A percentile compares a stretch with the other conserved stretches of the same genome.
Conservation (phyloP, 108 stramenopile genomes). For the Phaeodactylum tricornutum region DNA sequence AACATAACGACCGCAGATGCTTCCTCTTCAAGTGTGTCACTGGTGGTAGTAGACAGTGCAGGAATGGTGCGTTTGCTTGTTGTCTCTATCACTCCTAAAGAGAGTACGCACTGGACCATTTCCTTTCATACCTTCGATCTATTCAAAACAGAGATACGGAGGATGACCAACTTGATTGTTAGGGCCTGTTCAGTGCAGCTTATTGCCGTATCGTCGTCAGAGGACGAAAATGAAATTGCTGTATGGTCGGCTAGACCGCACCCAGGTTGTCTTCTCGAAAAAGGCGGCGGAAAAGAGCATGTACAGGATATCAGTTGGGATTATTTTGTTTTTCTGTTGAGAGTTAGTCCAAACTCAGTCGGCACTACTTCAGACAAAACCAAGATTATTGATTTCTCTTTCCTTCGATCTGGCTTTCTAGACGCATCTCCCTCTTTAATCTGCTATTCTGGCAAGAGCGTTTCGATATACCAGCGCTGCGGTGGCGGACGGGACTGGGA, state of each 20-base stretch:
- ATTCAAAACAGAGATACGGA: neutral
- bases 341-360: neutral
- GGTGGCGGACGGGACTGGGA: conserved; percentile 32
- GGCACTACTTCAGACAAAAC: conserved; percentile 2
- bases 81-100: no score
- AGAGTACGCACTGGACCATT: no score
- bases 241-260: conserved; percentile 29
- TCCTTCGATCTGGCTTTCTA: conserved; percentile 49
- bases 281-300: conserved; percentile 11
- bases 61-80: neutral
- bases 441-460: conserved; percentile 33
- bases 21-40: no score
- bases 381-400: conserved; percentile 49
- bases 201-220: neutral
- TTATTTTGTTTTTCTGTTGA: neutral
- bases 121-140: neutral
- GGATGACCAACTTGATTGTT: neutral
- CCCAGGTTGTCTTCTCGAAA: conserved; percentile 9
- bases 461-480: conserved; percentile 40
- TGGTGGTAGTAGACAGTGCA: neutral
- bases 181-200: conserved; percentile 1
- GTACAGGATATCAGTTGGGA: conserved; percentile 1
- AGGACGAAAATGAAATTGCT: neutral
- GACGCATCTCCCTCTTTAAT: conserved; percentile 58
- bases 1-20: no score